A percentile compares a stretch with the other conserved stretches of the same genome.
Evolutionary conservation across 2,329 filamentous ascomycete genomes (phyloP).

Genomic region (Aspergillus jensenii): DNA sequence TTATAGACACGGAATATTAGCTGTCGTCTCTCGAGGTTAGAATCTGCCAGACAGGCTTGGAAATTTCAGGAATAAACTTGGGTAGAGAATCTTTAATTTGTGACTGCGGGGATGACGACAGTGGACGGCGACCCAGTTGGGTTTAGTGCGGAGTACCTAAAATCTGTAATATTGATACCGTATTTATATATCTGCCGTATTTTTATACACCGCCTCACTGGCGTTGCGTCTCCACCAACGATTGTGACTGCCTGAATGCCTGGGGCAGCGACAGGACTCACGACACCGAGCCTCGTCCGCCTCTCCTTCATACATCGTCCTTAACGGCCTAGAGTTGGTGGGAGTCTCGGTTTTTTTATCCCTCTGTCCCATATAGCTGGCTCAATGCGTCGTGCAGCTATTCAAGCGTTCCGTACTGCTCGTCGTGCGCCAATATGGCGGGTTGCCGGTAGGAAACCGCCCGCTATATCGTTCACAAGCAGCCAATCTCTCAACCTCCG

Average conservation of each 20-base stretch:
- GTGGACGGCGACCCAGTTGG: slow-evolving; percentile 13
- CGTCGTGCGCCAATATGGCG: slow-evolving; percentile 47
- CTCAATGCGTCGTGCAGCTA: slow-evolving; percentile 50
- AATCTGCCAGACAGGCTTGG: background rate
- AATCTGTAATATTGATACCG: background rate
- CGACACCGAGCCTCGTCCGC: background rate
- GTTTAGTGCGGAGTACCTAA: slow-evolving; percentile 24
- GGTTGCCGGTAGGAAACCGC: slow-evolving; percentile 37
- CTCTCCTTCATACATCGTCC: slow-evolving; percentile 5
- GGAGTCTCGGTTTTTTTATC: slow-evolving; percentile 5
- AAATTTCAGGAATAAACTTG: background rate
- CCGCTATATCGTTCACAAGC: slow-evolving; percentile 36
- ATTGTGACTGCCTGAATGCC: slow-evolving; percentile 1
- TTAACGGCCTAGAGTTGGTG: slow-evolving; percentile 8
- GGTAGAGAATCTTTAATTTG: slow-evolving; percentile 7
- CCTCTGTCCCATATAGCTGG: slow-evolving; percentile 10
- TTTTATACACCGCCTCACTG: slow-evolving; percentile 4
- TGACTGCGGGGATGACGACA: slow-evolving; percentile 36
- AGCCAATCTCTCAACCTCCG: slow-evolving; percentile 39
- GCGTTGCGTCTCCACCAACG: background rate
- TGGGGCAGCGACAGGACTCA: background rate
- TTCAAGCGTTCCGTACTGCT: slow-evolving; percentile 49
- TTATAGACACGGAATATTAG: background rate
- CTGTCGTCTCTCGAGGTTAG: background rate
- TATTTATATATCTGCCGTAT: background rate